phyloP scores from a whole-genome alignment of 1,284 basidiomycete genomes.

The Naganishia liquefaciens region DNA sequence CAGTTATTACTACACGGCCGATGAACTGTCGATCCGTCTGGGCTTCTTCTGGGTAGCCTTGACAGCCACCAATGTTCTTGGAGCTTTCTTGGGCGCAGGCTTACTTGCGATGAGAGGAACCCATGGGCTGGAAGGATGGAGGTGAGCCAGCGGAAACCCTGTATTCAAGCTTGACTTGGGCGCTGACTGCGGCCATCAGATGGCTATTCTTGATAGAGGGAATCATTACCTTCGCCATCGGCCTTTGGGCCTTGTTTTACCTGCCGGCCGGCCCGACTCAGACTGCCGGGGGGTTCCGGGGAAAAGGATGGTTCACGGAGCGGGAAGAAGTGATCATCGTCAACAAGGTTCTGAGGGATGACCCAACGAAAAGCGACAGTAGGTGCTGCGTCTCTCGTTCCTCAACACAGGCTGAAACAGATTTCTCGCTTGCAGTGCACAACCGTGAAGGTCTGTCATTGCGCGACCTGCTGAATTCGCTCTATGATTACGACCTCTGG shows the following conservation, averaged over 20 bases:
- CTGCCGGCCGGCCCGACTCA: constrained; percentile 50
- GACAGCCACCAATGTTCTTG: constrained; percentile 43
- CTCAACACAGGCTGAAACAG: constrained; percentile 35
- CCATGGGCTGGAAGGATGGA: constrained; percentile 44
- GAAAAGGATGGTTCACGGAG: constrained; percentile 54
- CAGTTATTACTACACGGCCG: constrained; percentile 47
- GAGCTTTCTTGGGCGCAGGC: constrained; percentile 46
- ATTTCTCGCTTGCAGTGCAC: constrained; percentile 51
- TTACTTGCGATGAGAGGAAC: constrained; percentile 47
- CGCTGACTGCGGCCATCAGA: constrained; percentile 20
- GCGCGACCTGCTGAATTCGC: constrained; percentile 38
- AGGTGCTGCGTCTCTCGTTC: background rate
- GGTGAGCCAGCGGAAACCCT: background rate
- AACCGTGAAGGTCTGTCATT: constrained; percentile 53
- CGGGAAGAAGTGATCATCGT: constrained; percentile 55
- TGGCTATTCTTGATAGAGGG: constrained; percentile 49
- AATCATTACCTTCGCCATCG: constrained; percentile 46
- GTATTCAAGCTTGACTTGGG: background rate
- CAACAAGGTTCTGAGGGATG: constrained; percentile 56
- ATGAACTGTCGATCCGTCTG: constrained; percentile 51
- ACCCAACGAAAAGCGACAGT: constrained; percentile 54
- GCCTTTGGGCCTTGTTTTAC: constrained; percentile 46
- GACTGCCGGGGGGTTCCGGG: constrained; percentile 43
- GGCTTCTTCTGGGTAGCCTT: constrained; percentile 52
- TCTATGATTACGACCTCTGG: constrained; percentile 54